These are phyloP conservation scores for Kodamaea derodonti DNA, from an alignment of 1,139 yeast species.

Conservation along the genomic window DNA sequence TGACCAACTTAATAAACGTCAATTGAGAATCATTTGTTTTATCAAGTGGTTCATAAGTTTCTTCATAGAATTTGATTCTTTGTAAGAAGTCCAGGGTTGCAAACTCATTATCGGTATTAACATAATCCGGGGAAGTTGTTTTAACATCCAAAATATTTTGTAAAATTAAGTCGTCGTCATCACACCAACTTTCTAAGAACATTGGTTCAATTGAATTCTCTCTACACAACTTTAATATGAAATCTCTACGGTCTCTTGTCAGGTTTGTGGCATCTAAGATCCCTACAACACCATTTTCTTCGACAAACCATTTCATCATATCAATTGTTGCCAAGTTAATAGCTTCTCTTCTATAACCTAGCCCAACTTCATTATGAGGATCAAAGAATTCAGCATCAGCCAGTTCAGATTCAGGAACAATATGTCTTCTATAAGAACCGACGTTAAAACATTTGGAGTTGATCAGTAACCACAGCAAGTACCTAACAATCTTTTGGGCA, in stretches of 20 bases:
- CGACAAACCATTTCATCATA: conserved; percentile 82
- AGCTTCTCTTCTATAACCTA: conserved; percentile 61
- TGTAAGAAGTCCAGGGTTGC: conserved; percentile 71
- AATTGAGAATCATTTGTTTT: conserved; percentile 53
- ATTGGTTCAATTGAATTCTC: conserved; percentile 77
- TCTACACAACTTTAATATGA: conserved; percentile 61
- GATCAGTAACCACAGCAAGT: conserved; percentile 87
- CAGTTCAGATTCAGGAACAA: conserved; percentile 27
- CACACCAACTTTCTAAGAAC: conserved; percentile 89
- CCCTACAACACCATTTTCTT: conserved; percentile 83
- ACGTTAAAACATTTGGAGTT: conserved; percentile 87
- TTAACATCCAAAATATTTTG: conserved; percentile 84
- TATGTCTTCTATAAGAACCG: conserved; percentile 72
- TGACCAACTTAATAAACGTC: conserved; percentile 82
- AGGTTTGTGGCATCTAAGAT: conserved; percentile 87
- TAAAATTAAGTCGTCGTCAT: conserved; percentile 71
- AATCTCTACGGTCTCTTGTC: conserved; percentile 64
- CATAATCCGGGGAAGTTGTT: conserved; percentile 83
- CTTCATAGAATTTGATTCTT: conserved; percentile 71
- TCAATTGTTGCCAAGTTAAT: conserved; percentile 72
- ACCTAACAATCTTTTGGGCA: conserved; percentile 81
- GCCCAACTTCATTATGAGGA: conserved; percentile 60
- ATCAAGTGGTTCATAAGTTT: conserved; percentile 71
- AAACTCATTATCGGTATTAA: conserved; percentile 63
- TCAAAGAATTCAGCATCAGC: conserved; percentile 75